Evolutionary conservation across 257 asterid species (phyloP).

Genomic region (Solanum medicagineum): DNA sequence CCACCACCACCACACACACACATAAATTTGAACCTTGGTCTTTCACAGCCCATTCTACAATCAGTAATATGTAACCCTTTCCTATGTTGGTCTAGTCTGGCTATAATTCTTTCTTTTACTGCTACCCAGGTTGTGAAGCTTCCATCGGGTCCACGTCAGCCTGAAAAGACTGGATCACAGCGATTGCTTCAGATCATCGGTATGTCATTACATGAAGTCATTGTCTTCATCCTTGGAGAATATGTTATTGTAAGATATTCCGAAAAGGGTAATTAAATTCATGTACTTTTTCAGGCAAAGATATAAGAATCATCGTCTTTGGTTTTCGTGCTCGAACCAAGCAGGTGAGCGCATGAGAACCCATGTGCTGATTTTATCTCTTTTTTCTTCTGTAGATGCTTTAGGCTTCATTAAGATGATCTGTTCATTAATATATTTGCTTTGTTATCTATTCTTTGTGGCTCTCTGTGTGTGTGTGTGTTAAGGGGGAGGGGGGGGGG

Average conservation of each 20-base stretch:
- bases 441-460: background rate
- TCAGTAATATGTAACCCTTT: background rate
- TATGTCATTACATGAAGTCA: slow-evolving; percentile 23
- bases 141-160: slow-evolving; percentile 53
- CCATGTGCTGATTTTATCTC: slow-evolving; percentile 9
- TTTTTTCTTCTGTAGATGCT: background rate
- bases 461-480: too few species aligned
- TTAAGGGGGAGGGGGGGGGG: background rate
- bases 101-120: slow-evolving; percentile 7
- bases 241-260: background rate
- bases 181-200: slow-evolving; percentile 89
- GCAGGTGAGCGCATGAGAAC: slow-evolving; percentile 45
- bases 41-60: background rate
- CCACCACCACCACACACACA: too few species aligned
- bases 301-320: slow-evolving; percentile 86
- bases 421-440: background rate
- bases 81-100: background rate
- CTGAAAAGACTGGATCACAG: slow-evolving; percentile 61
- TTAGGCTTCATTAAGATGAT: background rate
- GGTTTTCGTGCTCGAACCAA: slow-evolving; percentile 91
- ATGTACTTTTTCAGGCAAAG: slow-evolving; percentile 57
- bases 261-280: background rate
- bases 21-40: background rate
- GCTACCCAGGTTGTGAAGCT: slow-evolving; percentile 47
- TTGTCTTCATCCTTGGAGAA: background rate